Conservation (phyloP, 371 early-diverging fungal genomes). For the Vittaforma corneae region DNA sequence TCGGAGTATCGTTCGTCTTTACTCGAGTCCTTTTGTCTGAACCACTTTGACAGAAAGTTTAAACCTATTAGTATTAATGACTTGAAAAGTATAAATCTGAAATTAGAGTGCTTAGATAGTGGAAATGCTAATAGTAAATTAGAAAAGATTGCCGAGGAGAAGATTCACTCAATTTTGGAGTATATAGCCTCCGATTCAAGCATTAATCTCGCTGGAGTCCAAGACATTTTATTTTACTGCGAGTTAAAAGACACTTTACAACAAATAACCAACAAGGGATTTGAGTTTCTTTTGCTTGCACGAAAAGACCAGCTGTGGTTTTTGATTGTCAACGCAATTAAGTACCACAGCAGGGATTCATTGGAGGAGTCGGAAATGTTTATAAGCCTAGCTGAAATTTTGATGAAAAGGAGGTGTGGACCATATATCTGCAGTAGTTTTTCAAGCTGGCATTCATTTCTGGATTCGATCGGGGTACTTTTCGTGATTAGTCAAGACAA, state of each 20-base stretch:
- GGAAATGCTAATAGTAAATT: not conserved
- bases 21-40: not conserved
- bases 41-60: not conserved
- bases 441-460: too few species aligned
- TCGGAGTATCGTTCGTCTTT: not conserved
- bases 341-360: slow-evolving; percentile 13
- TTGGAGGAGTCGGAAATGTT: slow-evolving; percentile 3
- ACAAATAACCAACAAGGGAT: slow-evolving; percentile 58
- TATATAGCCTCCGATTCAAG: slow-evolving; percentile 22
- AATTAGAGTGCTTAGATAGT: too few species aligned
- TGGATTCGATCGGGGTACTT: too few species aligned
- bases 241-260: slow-evolving; percentile 33
- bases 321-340: slow-evolving; percentile 46
- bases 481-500: too few species aligned
- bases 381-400: slow-evolving; percentile 19
- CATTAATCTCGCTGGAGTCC: not conserved
- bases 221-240: slow-evolving; percentile 38
- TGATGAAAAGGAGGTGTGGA: not conserved
- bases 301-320: slow-evolving; percentile 56
- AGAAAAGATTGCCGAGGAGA: not conserved
- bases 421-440: too few species aligned
- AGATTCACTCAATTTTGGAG: slow-evolving; percentile 25
- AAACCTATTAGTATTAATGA: too few species aligned
- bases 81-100: too few species aligned
- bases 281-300: slow-evolving; percentile 57